phyloP scores from a whole-genome alignment of 495 filamentous ascomycete species.

The Aspergillus campestris region DNA sequence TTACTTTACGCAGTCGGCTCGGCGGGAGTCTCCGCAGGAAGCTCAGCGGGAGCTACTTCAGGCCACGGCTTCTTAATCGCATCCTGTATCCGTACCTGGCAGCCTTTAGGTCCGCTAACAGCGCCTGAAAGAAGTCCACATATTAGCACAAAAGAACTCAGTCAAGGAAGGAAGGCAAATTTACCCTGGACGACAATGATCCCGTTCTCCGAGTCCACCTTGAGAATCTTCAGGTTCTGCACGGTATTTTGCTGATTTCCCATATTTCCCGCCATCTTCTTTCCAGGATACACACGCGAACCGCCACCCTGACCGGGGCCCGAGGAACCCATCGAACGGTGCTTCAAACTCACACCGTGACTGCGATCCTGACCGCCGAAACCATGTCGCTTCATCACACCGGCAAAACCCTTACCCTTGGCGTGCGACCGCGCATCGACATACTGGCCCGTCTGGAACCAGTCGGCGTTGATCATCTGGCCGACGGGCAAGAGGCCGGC shows the following conservation, averaged over 20 bases:
- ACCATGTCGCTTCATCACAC: constrained; percentile 94
- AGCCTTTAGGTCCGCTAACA: constrained; percentile 78
- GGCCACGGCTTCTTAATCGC: constrained; percentile 88
- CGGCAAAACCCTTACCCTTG: constrained; percentile 84
- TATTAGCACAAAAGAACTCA: constrained; percentile 3
- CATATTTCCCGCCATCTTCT: constrained; percentile 97
- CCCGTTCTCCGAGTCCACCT: constrained; percentile 76
- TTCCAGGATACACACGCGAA: constrained; percentile 84
- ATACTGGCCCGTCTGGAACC: constrained; percentile 85
- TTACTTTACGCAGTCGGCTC: constrained; percentile 28
- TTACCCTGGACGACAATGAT: constrained; percentile 80
- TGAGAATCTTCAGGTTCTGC: constrained; percentile 82
- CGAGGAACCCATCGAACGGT: constrained; percentile 79
- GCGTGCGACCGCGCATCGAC: constrained; percentile 74
- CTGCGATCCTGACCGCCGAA: constrained; percentile 82
- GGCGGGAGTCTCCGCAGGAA: constrained; percentile 26
- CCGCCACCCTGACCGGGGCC: constrained; percentile 87
- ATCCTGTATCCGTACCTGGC: constrained; percentile 77
- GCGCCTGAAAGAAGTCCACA: constrained; percentile 39
- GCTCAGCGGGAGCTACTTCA: constrained; percentile 30
- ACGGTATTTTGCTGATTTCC: constrained; percentile 76
- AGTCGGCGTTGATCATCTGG: constrained; percentile 63
- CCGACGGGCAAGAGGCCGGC: constrained; percentile 67
- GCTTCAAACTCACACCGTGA: constrained; percentile 88
- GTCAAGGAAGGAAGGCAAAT: constrained; percentile 4